Base-by-base conservation (phyloP, 805 yeast species). In the Geotrichum ghanense region DNA sequence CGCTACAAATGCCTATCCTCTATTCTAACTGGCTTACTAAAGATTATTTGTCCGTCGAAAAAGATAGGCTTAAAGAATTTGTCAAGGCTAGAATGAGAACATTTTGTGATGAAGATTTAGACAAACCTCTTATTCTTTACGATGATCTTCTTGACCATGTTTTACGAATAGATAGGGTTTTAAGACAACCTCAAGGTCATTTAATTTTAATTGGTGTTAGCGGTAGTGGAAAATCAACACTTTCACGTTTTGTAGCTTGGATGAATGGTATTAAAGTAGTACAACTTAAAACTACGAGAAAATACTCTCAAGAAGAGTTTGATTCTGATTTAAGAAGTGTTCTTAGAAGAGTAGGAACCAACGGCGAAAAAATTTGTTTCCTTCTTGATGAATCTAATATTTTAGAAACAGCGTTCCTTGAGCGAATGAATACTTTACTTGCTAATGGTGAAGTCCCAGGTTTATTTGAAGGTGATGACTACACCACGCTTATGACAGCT, bases 401-500 rank as follows among this genome's bases (percentile, higher is more conserved):
- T 44, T 54, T 79, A 39, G 89, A 85, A 26, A 71, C 94, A 0
- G 70, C 92, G 0, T 90, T 89, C 57, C 63, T 90, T 24, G 97
- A 90, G 61, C 68, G 95, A 50, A 87, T 90, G 92, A 90, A 90
- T 56, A 85, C 95, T 0, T 66, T 90, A n/a, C 70, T 90, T 34
- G 96, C 97, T 0, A 90, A 90, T 62, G 84, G 95, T 0, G 97
- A 90, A 56, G 73, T 88, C 34, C 96, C 96, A 0, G 96, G 95
- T 3, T 65, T 90, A 12, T 90, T 86, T 60, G 83, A 76, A 47
- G 88, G 79, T 0, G 94, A 85, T 7, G 89, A 84, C 6, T 72
- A 68, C 44, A 65, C 64, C 0, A 49, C 68, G 1, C 64, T 89
- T 47, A 66, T 83, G 67, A 62, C 61, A 1, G 53, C 73, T 1